phyloP scores from a whole-genome alignment of 345 rosid species.

The Durio zibethinus region DNA sequence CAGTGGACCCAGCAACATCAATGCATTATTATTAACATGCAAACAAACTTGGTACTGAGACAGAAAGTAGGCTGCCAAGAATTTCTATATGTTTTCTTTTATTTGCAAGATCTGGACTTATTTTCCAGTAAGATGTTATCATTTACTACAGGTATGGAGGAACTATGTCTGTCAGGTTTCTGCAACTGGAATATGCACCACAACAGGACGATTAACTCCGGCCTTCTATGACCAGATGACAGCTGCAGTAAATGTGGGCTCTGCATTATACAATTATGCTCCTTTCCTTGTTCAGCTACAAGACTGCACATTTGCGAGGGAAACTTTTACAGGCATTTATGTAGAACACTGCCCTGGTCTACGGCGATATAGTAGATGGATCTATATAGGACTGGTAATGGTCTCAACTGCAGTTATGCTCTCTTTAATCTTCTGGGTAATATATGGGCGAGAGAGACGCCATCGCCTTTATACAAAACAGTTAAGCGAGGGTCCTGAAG shows the following conservation, averaged over 20 bases:
- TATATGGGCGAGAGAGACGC: conserved; percentile 60
- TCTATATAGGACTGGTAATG: conserved; percentile 63
- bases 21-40: not conserved
- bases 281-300: conserved; percentile 66
- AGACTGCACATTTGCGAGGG: conserved; percentile 79
- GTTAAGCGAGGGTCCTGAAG: not conserved
- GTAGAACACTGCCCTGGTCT: conserved; percentile 65
- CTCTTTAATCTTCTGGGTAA: conserved; percentile 78
- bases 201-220: conserved; percentile 79
- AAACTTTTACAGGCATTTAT: conserved; percentile 61
- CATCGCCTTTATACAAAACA: conserved; percentile 36
- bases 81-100: too few species aligned
- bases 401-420: conserved; percentile 82
- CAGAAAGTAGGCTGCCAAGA: too few species aligned
- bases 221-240: conserved; percentile 65
- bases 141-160: conserved; percentile 61
- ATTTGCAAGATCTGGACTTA: not conserved
- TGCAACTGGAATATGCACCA: conserved; percentile 52
- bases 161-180: conserved; percentile 74
- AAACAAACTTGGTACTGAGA: not conserved
- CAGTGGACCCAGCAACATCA: conserved; percentile 1
- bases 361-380: conserved; percentile 48
- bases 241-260: conserved; percentile 54
- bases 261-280: conserved; percentile 49
- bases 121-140: not conserved